Percentiles rank a stretch among this genome's conserved stretches.
Evolutionary conservation across 768 basidiomycete genomes (phyloP).

Genomic region (Kwoniella mangroviensis): DNA sequence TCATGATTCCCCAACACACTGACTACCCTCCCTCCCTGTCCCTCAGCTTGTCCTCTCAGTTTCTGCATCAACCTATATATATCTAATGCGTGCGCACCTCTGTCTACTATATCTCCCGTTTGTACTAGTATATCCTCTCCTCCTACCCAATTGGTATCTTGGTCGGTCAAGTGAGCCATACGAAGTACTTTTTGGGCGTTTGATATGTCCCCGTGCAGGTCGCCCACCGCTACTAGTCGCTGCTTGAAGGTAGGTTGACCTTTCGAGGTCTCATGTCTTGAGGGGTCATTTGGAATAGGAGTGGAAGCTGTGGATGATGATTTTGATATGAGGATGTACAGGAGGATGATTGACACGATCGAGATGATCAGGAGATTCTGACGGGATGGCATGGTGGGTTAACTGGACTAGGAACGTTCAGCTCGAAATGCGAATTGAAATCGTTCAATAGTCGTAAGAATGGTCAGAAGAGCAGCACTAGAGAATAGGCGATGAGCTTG

Average conservation of each 20-base stretch:
- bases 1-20: conserved; percentile 93
- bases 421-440: too few relatives aligned
- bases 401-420: background rate
- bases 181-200: conserved; percentile 80
- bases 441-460: too few relatives aligned
- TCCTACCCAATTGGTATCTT: conserved; percentile 80
- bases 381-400: conserved; percentile 8
- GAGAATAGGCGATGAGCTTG: too few relatives aligned
- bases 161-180: conserved; percentile 74
- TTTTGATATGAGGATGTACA: conserved; percentile 16
- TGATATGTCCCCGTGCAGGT: conserved; percentile 83
- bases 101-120: conserved; percentile 92
- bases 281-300: background rate
- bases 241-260: conserved; percentile 32
- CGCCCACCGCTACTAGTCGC: conserved; percentile 79
- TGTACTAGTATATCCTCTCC: conserved; percentile 86
- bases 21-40: conserved; percentile 72
- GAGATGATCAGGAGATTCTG: conserved; percentile 11
- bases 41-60: conserved; percentile 74
- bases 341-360: background rate
- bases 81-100: conserved; percentile 60
- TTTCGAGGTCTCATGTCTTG: background rate
- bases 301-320: background rate
- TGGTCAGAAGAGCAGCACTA: too few relatives aligned
- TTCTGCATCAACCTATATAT: conserved; percentile 83